phyloP scores from a whole-genome alignment of 228 moss, liverwort and hornwort genomes.

The Sphagnum fallax region DNA sequence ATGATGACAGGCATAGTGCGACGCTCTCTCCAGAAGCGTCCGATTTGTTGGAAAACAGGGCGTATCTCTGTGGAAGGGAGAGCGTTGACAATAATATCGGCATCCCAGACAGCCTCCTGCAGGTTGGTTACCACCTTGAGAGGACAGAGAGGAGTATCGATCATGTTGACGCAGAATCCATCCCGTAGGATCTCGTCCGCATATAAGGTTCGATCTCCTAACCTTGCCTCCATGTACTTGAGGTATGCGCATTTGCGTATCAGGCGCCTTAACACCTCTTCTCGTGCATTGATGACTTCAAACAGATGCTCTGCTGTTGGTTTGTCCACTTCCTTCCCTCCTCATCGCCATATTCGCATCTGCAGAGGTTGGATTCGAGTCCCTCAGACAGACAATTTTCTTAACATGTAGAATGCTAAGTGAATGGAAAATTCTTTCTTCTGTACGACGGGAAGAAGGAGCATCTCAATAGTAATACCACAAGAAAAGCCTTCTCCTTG shows the following conservation, averaged over 20 bases:
- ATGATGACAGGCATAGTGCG: constrained; percentile 91
- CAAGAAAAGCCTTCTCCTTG: too few relatives aligned
- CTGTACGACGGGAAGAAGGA: too few relatives aligned
- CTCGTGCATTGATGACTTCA: constrained; percentile 85
- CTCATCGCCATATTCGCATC: constrained; percentile 86
- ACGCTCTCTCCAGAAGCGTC: constrained; percentile 91
- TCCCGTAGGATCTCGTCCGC: constrained; percentile 95
- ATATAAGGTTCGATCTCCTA: constrained; percentile 77
- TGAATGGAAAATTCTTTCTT: too few relatives aligned
- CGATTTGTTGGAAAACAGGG: constrained; percentile 83
- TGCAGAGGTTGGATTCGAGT: constrained; percentile 5
- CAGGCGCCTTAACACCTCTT: constrained; percentile 84
- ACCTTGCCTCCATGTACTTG: constrained; percentile 90
- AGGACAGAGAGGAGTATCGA: constrained; percentile 90
- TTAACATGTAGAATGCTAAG: too few relatives aligned
- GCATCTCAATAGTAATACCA: too few relatives aligned
- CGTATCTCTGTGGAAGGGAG: constrained; percentile 90
- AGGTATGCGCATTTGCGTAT: constrained; percentile 97
- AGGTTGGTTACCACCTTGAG: constrained; percentile 94
- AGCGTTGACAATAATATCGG: constrained; percentile 89
- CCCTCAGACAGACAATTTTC: too few relatives aligned
- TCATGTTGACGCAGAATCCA: constrained; percentile 96
- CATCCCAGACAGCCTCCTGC: constrained; percentile 99
- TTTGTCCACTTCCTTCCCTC: constrained; percentile 73
- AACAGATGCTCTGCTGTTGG: constrained; percentile 78